Evolutionary conservation across 305 asterid genomes (phyloP).

Genomic region (Ruellia speciosa): DNA sequence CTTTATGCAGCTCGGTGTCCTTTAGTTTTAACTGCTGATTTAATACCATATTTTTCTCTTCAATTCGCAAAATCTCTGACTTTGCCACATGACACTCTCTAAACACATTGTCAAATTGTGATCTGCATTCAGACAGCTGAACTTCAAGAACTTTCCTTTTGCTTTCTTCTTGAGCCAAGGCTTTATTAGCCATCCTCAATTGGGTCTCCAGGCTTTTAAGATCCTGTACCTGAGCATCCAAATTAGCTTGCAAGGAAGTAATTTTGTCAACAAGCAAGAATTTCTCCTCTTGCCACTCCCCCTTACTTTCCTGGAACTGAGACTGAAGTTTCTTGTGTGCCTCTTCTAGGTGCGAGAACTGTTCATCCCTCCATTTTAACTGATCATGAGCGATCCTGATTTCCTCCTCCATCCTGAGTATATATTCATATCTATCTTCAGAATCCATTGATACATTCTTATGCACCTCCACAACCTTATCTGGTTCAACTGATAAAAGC

Average conservation of each 20-base stretch:
- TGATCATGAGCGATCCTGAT: slow-evolving; percentile 23
- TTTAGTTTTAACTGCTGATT: slow-evolving; percentile 28
- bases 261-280: slow-evolving; percentile 31
- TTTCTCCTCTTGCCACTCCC: slow-evolving; percentile 42
- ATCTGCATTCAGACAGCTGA: slow-evolving; percentile 32
- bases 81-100: slow-evolving; percentile 28
- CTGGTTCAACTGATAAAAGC: slow-evolving; percentile 27
- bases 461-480: slow-evolving; percentile 24
- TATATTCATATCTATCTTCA: slow-evolving; percentile 29
- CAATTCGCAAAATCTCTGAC: slow-evolving; percentile 26
- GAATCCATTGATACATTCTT: slow-evolving; percentile 25
- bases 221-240: slow-evolving; percentile 35
- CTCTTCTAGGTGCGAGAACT: slow-evolving; percentile 43
- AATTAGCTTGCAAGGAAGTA: slow-evolving; percentile 32
- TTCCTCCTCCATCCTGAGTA: slow-evolving; percentile 39
- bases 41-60: slow-evolving; percentile 26
- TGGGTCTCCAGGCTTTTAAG: slow-evolving; percentile 31
- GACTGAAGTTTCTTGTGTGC: slow-evolving; percentile 34
- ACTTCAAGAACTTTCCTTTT: slow-evolving; percentile 37
- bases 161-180: slow-evolving; percentile 39
- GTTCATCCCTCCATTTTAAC: slow-evolving; percentile 49
- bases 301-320: slow-evolving; percentile 28
- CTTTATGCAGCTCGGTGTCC: slow-evolving; percentile 19
- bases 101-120: slow-evolving; percentile 26
- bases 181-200: slow-evolving; percentile 35